Percentiles rank a stretch among this genome's conserved stretches.
Conservation (phyloP, 495 filamentous ascomycete genomes). For the Letharia lupina region DNA sequence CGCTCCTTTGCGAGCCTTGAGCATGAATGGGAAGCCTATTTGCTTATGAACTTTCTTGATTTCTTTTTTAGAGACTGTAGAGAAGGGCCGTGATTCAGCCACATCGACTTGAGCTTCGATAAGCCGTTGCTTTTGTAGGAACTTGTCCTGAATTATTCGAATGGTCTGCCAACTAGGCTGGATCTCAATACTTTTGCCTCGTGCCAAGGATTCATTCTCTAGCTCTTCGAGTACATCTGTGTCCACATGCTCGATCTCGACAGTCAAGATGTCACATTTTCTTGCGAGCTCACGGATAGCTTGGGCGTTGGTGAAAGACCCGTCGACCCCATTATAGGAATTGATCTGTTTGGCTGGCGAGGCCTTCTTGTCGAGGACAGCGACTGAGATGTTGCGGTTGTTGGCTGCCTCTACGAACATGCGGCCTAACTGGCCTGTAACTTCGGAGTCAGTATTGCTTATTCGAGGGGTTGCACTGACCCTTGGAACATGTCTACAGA, state of each 20-base stretch:
- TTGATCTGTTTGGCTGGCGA: conserved; percentile 90
- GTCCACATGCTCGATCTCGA: conserved; percentile 98
- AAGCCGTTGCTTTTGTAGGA: conserved; percentile 79
- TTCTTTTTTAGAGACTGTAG: not conserved
- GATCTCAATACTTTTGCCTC: conserved; percentile 41
- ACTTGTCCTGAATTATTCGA: conserved; percentile 94
- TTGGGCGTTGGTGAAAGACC: conserved; percentile 73
- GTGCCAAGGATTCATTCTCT: conserved; percentile 28
- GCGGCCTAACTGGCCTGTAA: conserved; percentile 61
- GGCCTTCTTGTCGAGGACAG: conserved; percentile 69
- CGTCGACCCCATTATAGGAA: conserved; percentile 63
- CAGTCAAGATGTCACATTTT: conserved; percentile 74
- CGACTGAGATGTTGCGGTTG: conserved; percentile 69
- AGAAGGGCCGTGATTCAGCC: conserved; percentile 42
- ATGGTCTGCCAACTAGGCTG: conserved; percentile 79
- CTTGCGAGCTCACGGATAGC: conserved; percentile 70
- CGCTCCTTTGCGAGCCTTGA: conserved; percentile 86
- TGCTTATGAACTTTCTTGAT: conserved; percentile 16
- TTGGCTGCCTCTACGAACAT: conserved; percentile 95
- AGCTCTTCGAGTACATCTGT: conserved; percentile 86
- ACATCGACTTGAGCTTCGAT: conserved; percentile 57
- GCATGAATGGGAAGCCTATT: conserved; percentile 84
- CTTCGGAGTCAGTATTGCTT: not conserved
- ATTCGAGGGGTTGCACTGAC: not conserved
- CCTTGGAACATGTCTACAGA: too few species aligned